These are phyloP conservation scores for Millerago galiae DNA, from an alignment of 805 yeast genomes.

Conservation along the genomic window DNA sequence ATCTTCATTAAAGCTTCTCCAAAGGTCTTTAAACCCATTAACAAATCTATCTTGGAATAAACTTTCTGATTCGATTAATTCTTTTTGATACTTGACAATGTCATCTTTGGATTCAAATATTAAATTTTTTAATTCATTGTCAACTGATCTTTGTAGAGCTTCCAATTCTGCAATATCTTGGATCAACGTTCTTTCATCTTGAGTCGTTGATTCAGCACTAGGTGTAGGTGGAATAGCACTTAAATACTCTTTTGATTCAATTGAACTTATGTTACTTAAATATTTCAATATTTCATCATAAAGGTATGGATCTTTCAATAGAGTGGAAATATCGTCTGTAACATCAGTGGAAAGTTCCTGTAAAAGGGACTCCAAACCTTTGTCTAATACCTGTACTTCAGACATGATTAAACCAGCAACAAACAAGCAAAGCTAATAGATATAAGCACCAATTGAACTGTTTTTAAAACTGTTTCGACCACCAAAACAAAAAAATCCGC, in stretches of 20 bases:
- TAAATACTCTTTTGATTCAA: conserved; percentile 40
- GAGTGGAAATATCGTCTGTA: conserved; percentile 16
- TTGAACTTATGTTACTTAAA: conserved; percentile 37
- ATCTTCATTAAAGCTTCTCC: conserved; percentile 25
- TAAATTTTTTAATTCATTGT: conserved; percentile 36
- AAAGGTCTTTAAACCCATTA: conserved; percentile 24
- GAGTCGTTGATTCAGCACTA: conserved; percentile 17
- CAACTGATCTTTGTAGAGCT: conserved; percentile 42
- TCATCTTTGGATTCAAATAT: conserved; percentile 28
- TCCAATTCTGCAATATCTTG: conserved; percentile 75
- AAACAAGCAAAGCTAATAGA: too few relatives aligned
- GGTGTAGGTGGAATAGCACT: conserved; percentile 37
- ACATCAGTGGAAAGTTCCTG: conserved; percentile 14
- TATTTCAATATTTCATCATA: conserved; percentile 29
- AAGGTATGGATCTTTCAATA: conserved; percentile 28
- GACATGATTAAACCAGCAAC: background rate
- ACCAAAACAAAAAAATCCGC: background rate
- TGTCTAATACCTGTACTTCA: background rate
- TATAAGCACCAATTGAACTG: too few relatives aligned
- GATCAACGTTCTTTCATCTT: conserved; percentile 34
- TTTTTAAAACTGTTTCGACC: too few relatives aligned
- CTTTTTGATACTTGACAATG: conserved; percentile 41
- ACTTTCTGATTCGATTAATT: conserved; percentile 22
- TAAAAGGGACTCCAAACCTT: background rate
- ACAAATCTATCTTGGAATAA: conserved; percentile 29